Conservation (phyloP, 2,329 filamentous ascomycete genomes). For the Colletotrichum sp. region DNA sequence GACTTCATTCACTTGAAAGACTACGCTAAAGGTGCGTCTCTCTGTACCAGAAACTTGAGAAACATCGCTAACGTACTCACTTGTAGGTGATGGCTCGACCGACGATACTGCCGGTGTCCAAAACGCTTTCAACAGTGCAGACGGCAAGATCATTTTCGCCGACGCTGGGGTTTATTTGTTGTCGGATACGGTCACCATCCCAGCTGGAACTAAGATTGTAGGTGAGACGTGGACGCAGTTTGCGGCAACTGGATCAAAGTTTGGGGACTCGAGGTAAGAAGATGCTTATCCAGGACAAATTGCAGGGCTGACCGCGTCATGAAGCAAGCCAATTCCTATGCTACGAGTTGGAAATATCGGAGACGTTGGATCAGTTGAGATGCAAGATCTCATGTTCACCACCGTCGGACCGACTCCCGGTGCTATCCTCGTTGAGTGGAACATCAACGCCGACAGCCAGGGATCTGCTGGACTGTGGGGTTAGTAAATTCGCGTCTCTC, state of each 20-base stretch:
- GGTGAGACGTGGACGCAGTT: background rate
- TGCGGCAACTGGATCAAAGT: background rate
- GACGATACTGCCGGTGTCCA: background rate
- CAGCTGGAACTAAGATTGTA: background rate
- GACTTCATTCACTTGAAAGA: constrained; percentile 22
- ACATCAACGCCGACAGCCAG: background rate
- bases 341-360: constrained; percentile 69
- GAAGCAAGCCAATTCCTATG: constrained; percentile 35
- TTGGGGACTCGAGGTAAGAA: background rate
- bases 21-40: background rate
- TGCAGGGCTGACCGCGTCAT: background rate
- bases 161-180: background rate
- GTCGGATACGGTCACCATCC: background rate
- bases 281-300: background rate
- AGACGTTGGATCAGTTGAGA: constrained; percentile 68
- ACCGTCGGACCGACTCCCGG: constrained; percentile 70
- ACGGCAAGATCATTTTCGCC: background rate
- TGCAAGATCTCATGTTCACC: constrained; percentile 71
- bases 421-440: constrained; percentile 32
- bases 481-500: accelerated
- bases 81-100: background rate
- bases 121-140: background rate
- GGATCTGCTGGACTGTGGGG: background rate
- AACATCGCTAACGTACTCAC: accelerated
- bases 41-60: accelerated